These are phyloP conservation scores for Physcomitrium patens DNA, from an alignment of 225 moss, liverwort and hornwort species.

Conservation along the genomic window DNA sequence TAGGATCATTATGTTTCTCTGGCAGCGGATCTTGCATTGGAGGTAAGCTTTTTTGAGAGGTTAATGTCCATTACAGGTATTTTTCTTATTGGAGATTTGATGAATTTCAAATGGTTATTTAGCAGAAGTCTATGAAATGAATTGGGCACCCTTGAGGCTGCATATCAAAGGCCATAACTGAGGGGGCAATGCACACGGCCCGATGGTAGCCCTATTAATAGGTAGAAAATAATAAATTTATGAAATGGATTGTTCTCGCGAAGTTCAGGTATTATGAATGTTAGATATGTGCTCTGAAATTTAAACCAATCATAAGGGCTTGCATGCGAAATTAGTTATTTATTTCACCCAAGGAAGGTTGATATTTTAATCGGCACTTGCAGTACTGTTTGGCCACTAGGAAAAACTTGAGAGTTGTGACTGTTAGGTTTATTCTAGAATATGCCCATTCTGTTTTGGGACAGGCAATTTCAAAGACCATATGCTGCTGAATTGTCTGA, in stretches of 20 bases:
- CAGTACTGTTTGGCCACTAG: neutral
- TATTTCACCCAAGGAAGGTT: too few relatives aligned
- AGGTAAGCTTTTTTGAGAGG: conserved; percentile 55
- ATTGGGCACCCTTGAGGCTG: conserved; percentile 17
- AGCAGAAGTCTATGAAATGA: neutral
- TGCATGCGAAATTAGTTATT: too few relatives aligned
- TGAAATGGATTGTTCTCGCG: neutral
- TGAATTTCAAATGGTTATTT: conserved; percentile 17
- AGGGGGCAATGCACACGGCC: neutral
- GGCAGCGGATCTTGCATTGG: conserved; percentile 74
- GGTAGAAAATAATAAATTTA: neutral
- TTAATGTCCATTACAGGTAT: neutral
- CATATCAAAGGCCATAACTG: neutral
- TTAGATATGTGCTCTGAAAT: neutral
- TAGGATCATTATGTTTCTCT: conserved; percentile 83
- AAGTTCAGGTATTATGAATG: conserved; percentile 1
- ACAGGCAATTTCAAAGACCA: conserved; percentile 95
- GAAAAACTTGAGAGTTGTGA: neutral
- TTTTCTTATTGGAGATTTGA: conserved; percentile 4
- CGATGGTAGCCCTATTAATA: neutral
- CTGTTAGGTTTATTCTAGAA: conserved; percentile 5
- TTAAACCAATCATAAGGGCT: too few relatives aligned
- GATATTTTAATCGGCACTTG: neutral
- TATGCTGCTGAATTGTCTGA: conserved; percentile 88
- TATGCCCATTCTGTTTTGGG: conserved; percentile 44